Percentiles rank a stretch among this genome's conserved stretches.
These are phyloP conservation scores for Jimgerdemannia lactiflua DNA, from an alignment of 192 early-diverging fungal species.

Conservation along the genomic window DNA sequence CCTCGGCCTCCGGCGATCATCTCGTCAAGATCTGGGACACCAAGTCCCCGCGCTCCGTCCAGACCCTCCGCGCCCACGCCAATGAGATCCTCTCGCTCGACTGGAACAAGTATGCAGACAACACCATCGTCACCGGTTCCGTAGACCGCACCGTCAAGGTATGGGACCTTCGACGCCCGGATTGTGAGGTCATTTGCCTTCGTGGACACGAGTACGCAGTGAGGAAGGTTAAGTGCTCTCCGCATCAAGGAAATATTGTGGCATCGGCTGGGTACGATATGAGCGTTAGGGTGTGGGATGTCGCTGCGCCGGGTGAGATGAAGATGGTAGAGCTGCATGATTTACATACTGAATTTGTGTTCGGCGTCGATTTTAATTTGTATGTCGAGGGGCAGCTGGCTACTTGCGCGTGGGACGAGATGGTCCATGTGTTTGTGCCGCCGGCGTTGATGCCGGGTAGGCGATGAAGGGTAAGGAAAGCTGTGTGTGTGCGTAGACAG, in stretches of 20 bases:
- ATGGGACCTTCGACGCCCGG: conserved; percentile 86
- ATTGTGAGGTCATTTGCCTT: conserved; percentile 70
- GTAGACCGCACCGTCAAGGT: conserved; percentile 88
- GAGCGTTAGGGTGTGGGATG: conserved; percentile 95
- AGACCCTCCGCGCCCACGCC: conserved; percentile 74
- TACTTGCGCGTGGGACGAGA: conserved; percentile 97
- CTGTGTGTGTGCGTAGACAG: too few species aligned
- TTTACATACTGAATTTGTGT: conserved; percentile 93
- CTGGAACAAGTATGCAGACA: conserved; percentile 95
- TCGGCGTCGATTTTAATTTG: conserved; percentile 91
- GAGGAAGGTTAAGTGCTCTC: conserved; percentile 88
- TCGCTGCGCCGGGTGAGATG: conserved; percentile 31
- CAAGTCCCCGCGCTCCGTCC: conserved; percentile 62
- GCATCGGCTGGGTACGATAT: conserved; percentile 94
- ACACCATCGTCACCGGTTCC: conserved; percentile 83
- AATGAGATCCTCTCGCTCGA: conserved; percentile 90
- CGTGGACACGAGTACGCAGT: conserved; percentile 93
- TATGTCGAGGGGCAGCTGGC: conserved; percentile 86
- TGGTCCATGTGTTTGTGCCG: conserved; percentile 62
- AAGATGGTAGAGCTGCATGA: conserved; percentile 70
- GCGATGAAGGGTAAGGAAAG: neutral
- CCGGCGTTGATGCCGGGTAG: conserved; percentile 20
- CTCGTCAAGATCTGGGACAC: conserved; percentile 91
- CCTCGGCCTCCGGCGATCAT: conserved; percentile 88
- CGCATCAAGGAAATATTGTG: conserved; percentile 78